These are phyloP conservation scores for Acorus gramineus DNA, from an alignment of 106 monocot species.

Conservation along the genomic window DNA sequence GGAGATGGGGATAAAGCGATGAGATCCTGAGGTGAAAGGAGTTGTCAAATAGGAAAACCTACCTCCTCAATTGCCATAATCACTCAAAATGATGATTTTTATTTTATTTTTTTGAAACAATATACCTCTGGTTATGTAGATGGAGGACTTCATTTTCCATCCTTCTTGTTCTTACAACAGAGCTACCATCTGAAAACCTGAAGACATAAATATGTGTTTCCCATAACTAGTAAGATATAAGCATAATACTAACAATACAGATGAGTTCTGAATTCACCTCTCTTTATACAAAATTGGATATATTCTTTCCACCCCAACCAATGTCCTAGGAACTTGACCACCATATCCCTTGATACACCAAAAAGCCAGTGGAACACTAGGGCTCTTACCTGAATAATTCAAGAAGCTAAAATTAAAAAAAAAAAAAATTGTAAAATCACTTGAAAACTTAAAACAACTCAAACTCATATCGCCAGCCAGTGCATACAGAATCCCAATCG, in stretches of 20 bases:
- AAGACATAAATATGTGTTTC: background rate
- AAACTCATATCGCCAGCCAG: background rate
- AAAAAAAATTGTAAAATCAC: background rate
- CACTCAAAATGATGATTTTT: too few relatives aligned
- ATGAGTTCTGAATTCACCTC: constrained; percentile 27
- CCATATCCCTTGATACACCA: constrained; percentile 68
- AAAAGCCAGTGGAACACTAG: constrained; percentile 68
- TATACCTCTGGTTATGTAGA: constrained; percentile 55
- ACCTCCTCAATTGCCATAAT: too few relatives aligned
- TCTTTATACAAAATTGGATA: constrained; percentile 90
- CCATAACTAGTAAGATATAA: background rate
- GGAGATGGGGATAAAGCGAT: too few relatives aligned
- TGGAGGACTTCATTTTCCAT: constrained; percentile 63
- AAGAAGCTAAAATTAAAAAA: constrained; percentile 5
- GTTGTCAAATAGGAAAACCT: too few relatives aligned
- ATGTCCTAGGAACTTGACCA: constrained; percentile 61
- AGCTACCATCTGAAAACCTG: constrained; percentile 65
- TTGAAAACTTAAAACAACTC: too few relatives aligned
- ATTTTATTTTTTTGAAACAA: background rate
- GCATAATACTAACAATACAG: background rate
- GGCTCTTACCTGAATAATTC: constrained; percentile 45
- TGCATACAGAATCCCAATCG: constrained; percentile 75
- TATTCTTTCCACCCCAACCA: constrained; percentile 60
- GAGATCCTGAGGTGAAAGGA: too few relatives aligned
- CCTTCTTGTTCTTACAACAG: constrained; percentile 72